Evolutionary conservation across 257 asterid genomes (phyloP), one percentile per base, ranked within the genome.

Genomic region (Lithospermum erythrorhizon): DNA sequence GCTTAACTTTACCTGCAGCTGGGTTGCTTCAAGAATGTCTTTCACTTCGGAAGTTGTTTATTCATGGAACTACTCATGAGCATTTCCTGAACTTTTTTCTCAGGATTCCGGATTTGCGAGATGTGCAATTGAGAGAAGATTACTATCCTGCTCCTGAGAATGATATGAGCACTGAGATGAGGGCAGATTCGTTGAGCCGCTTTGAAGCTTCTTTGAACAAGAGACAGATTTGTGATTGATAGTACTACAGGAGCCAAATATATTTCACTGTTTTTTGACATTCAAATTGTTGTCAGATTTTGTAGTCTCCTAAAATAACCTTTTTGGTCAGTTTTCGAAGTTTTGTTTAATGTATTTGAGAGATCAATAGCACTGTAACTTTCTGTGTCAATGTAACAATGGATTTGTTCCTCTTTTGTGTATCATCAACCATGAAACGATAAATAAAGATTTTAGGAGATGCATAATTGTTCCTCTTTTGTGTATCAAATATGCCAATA

Each of bases 91-190:
- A 41, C 76, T 83, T 81, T 56, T 67, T 88, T 0, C 83, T 70
- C 17, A 59, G 68, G 9, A 89, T 84, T 17, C 82, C 81, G 0
- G 65, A 64, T 11, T 58, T 89, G 22, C 66, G 96, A 63, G 98
- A 93, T 66, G 85, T 93, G 47, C 98, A 89, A 75, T 69, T 86
- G 79, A 86, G 98, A 63, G 95, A 74, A 54, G 96, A 93, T 67
- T 93, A 93, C 56, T 93, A 89, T 62, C 96, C 97, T 0, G 98
- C 97, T 32, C 97, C 97, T 0, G 97, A 89, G 77, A 80, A 79
- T 62, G 98, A 89, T 67, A 93, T 86, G 97, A 86, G 97, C 80
- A 93, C 98, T 0, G 98, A 89, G 81, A 84, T 93, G 94, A 86
- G 97, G 77, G 76, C 79, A 0, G 96, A 83, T 61, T 93, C 98